Evolutionary conservation across 345 rosid species (phyloP).

Genomic region (Eucalyptus virginea): DNA sequence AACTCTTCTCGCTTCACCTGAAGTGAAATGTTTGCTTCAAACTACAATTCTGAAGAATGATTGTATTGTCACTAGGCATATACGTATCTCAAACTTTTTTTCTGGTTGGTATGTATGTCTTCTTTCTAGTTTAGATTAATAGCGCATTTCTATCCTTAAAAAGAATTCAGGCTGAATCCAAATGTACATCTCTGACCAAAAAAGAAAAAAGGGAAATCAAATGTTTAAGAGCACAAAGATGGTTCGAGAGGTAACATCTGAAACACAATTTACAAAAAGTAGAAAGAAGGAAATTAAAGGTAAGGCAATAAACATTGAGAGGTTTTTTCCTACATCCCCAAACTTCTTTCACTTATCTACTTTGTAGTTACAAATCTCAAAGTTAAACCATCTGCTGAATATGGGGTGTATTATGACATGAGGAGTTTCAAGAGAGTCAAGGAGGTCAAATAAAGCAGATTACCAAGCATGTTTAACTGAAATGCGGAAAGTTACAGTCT

Average conservation of each 20-base stretch:
- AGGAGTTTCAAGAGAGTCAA: not conserved
- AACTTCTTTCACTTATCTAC: not conserved
- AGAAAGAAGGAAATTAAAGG: not conserved
- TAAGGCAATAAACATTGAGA: not conserved
- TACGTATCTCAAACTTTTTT: not conserved
- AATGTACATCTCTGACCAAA: not conserved
- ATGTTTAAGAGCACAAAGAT: not conserved
- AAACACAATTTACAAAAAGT: not conserved
- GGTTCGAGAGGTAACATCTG: not conserved
- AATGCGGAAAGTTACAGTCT: not conserved
- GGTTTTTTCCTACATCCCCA: not conserved
- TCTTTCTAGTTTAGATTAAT: not conserved
- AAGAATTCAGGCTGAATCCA: not conserved
- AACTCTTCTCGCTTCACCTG: constrained; percentile 85
- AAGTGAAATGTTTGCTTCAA: not conserved
- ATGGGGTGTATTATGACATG: not conserved
- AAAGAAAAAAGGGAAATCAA: not conserved
- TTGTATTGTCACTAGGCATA: not conserved
- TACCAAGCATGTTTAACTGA: not conserved
- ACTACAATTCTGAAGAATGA: not conserved
- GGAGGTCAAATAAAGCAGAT: not conserved
- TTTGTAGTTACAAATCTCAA: not conserved
- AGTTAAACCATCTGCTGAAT: not conserved
- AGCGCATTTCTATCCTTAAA: not conserved
- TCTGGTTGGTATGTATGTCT: not conserved